Evolutionary conservation across 805 yeast species (phyloP), one percentile per base, ranked within the genome.

Genomic region (Spathaspora girioi): DNA sequence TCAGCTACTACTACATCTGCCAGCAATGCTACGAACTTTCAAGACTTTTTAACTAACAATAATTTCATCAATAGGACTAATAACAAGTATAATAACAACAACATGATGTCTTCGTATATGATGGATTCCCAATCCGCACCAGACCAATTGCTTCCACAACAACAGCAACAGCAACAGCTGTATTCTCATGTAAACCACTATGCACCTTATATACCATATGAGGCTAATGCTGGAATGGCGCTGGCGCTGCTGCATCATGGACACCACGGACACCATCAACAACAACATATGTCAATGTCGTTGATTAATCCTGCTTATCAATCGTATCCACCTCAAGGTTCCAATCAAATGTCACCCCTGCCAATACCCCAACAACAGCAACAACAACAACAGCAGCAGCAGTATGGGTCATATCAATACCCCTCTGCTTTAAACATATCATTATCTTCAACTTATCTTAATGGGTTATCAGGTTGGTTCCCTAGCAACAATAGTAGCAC

Each of bases 141-240:
- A 12, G 14, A 18, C 23, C 38, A 18, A 17, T 29, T 27, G 18
- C n/a, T 14, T 45, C 42, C 47, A 44, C 31, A 43, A 11, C 42
- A 14, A 43, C 15, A 45, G 18, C 32, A 29, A 29, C 32, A 29
- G 32, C 32, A 29, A 40, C 54, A n/a, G 23, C 29, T 20, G 26
- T 41, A 56, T 56, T 42, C 52, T 15, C 67, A 63, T 52, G 51
- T 58, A 20, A 65, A 56, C 55, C 72, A 67, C 53, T 67, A 65
- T 49, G 63, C 66, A 9, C 62, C 60, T 44, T 63, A 60, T 48
- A 47, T 66, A 11, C 63, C 69, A 4, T 54, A 59, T 14, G 70
- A 62, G 20, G 63, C 66, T 3, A 50, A 41, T 42, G 47, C 46
- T 18, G 43, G 56, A 27, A 38, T 56, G 56, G 20, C 46, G 23